Conservation (phyloP, 2,329 filamentous ascomycete species). For the Penicillium aurantiogriseum region DNA sequence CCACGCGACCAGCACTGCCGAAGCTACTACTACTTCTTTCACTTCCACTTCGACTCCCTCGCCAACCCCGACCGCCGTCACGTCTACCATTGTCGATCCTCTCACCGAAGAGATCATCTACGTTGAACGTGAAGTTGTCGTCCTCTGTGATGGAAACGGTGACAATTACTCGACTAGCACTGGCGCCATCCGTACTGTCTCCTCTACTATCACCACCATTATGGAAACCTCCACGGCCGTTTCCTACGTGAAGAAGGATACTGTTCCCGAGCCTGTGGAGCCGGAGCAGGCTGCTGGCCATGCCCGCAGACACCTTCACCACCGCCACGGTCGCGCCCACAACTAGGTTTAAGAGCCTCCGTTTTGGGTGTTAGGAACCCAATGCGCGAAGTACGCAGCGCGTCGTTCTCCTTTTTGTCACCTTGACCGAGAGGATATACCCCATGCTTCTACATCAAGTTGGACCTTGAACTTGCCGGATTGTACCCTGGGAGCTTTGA, state of each 20-base stretch:
- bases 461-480: constrained; percentile 6
- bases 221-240: constrained; percentile 28
- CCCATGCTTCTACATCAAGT: constrained; percentile 5
- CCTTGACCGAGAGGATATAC: neutral
- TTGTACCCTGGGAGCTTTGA: constrained; percentile 5
- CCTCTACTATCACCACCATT: constrained; percentile 24
- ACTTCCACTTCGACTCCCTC: constrained; percentile 21
- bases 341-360: constrained; percentile 1
- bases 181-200: constrained; percentile 24
- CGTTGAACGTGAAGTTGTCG: constrained; percentile 30
- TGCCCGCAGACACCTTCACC: constrained; percentile 24
- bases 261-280: constrained; percentile 18
- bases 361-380: neutral
- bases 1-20: neutral
- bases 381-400: constrained; percentile 8
- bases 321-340: constrained; percentile 28
- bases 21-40: constrained; percentile 11
- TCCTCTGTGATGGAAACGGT: constrained; percentile 29
- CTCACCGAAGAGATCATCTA: constrained; percentile 32
- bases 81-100: constrained; percentile 23
- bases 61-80: constrained; percentile 27
- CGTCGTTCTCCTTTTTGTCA: constrained; percentile 4
- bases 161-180: constrained; percentile 27
- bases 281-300: constrained; percentile 20
- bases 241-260: constrained; percentile 20